These are phyloP conservation scores for Chlorencoelia australis DNA, from an alignment of 2,329 filamentous ascomycete species.

Conservation along the genomic window DNA sequence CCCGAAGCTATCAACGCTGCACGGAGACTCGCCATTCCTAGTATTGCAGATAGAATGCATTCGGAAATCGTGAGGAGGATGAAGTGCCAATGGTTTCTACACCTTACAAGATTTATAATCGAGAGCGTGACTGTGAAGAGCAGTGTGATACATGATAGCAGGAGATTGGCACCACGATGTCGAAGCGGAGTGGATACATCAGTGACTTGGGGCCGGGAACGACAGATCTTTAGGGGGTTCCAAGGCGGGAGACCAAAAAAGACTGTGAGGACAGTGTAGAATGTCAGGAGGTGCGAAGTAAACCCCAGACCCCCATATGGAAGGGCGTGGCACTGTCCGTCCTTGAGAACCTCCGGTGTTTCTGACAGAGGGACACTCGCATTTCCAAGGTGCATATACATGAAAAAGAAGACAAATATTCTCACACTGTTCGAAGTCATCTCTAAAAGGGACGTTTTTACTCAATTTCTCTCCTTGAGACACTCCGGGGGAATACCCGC, in stretches of 20 bases:
- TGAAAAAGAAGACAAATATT: too few relatives aligned
- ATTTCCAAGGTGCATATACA: too few relatives aligned
- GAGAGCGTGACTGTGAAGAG: neutral
- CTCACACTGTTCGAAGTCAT: too few relatives aligned
- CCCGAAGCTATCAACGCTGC: neutral
- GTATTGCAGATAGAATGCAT: neutral
- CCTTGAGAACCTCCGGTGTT: too few relatives aligned
- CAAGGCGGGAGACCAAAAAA: neutral
- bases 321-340: too few relatives aligned
- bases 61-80: neutral
- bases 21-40: neutral
- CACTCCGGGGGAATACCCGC: too few relatives aligned
- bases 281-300: neutral
- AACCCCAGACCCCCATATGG: neutral
- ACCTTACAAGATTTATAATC: neutral
- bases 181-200: neutral
- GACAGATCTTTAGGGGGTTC: neutral
- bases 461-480: too few relatives aligned
- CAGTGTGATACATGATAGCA: neutral
- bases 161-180: neutral
- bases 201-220: too few relatives aligned
- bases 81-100: neutral
- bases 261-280: neutral
- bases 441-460: too few relatives aligned
- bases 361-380: too few relatives aligned